These are phyloP conservation scores for Colletotrichum eremochloae DNA, from an alignment of 2,329 filamentous ascomycete genomes.

Conservation along the genomic window DNA sequence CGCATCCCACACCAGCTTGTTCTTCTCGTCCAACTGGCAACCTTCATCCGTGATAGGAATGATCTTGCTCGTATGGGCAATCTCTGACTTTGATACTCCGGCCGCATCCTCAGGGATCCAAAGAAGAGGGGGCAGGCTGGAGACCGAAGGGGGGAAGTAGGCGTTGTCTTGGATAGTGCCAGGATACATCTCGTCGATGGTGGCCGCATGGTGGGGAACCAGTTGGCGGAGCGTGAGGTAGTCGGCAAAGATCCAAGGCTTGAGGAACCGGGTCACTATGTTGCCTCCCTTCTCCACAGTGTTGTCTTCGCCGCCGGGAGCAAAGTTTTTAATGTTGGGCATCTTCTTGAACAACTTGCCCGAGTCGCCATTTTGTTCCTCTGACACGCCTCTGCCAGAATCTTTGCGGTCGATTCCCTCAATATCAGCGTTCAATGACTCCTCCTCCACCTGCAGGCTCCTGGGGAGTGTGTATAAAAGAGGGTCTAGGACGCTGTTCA, in stretches of 20 bases:
- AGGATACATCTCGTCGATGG: slow-evolving; percentile 69
- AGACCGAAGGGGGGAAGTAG: slow-evolving; percentile 80
- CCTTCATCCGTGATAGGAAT: slow-evolving; percentile 87
- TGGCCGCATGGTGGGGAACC: slow-evolving; percentile 69
- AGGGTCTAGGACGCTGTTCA: slow-evolving; percentile 78
- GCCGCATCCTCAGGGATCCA: slow-evolving; percentile 86
- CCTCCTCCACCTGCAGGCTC: slow-evolving; percentile 62
- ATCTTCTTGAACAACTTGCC: slow-evolving; percentile 40
- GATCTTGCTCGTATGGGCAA: slow-evolving; percentile 77
- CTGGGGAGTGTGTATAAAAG: slow-evolving; percentile 80
- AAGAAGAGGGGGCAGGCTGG: slow-evolving; percentile 73
- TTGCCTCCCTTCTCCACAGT: slow-evolving; percentile 62
- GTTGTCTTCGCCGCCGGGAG: slow-evolving; percentile 45
- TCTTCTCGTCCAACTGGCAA: slow-evolving; percentile 77
- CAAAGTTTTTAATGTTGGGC: slow-evolving; percentile 41
- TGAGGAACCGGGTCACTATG: slow-evolving; percentile 76
- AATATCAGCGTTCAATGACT: slow-evolving; percentile 47
- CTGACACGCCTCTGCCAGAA: slow-evolving; percentile 37
- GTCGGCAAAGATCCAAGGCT: slow-evolving; percentile 81
- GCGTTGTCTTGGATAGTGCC: slow-evolving; percentile 74
- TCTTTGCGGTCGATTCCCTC: slow-evolving; percentile 42
- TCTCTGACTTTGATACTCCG: slow-evolving; percentile 82
- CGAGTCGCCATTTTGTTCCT: slow-evolving; percentile 42
- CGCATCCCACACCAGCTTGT: slow-evolving; percentile 58
- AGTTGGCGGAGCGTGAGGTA: slow-evolving; percentile 78